These are phyloP conservation scores for Microascus cirrosus DNA, from an alignment of 2,329 filamentous ascomycete genomes.

Conservation along the genomic window DNA sequence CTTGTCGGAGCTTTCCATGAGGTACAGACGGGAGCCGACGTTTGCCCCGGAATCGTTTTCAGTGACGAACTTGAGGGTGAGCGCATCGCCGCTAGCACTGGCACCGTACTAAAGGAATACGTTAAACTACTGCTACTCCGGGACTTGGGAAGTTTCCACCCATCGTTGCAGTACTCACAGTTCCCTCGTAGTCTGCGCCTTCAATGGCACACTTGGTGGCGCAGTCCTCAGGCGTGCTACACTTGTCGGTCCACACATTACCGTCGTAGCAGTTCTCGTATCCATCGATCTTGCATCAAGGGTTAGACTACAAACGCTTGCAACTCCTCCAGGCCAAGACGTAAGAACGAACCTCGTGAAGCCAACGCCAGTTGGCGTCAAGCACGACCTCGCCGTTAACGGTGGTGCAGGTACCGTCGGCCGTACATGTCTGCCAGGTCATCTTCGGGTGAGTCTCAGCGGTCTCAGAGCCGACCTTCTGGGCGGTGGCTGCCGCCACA, in stretches of 20 bases:
- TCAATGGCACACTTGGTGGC: slow-evolving; percentile 32
- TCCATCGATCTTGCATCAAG: slow-evolving; percentile 21
- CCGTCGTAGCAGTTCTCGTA: slow-evolving; percentile 37
- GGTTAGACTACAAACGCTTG: background rate
- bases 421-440: slow-evolving; percentile 40
- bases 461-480: slow-evolving; percentile 36
- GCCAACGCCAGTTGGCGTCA: slow-evolving; percentile 53
- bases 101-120: slow-evolving; percentile 25
- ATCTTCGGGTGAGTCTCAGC: slow-evolving; percentile 41
- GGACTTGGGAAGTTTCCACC: too few relatives aligned
- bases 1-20: slow-evolving; percentile 40
- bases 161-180: slow-evolving; percentile 6
- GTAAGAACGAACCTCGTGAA: slow-evolving; percentile 11
- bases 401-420: slow-evolving; percentile 34
- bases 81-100: slow-evolving; percentile 28
- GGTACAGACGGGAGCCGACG: slow-evolving; percentile 40
- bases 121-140: too few relatives aligned
- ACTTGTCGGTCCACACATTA: slow-evolving; percentile 24
- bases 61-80: slow-evolving; percentile 40
- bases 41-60: slow-evolving; percentile 29
- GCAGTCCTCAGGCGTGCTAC: slow-evolving; percentile 25
- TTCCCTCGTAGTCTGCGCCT: slow-evolving; percentile 29
- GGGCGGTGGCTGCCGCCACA: slow-evolving; percentile 30
- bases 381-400: slow-evolving; percentile 40
- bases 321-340: background rate